A percentile compares a stretch with the other conserved stretches of the same genome.
These are phyloP conservation scores for Gynochthodes officinalis DNA, from an alignment of 257 asterid genomes.

Conservation along the genomic window DNA sequence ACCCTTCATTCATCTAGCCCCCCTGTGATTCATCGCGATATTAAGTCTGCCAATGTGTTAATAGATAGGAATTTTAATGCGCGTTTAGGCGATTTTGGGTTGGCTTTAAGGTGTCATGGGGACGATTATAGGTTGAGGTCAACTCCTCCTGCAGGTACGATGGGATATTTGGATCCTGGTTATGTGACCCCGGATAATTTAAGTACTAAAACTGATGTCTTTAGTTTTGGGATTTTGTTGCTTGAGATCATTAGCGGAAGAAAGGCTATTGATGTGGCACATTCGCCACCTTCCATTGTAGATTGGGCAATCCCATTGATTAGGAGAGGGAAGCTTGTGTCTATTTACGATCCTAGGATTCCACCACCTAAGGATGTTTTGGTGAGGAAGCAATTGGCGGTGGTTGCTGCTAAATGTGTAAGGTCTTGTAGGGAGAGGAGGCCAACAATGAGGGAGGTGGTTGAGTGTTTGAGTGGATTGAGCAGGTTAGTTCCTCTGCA, in stretches of 20 bases:
- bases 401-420: constrained; percentile 84
- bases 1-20: constrained; percentile 60
- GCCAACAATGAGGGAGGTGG: constrained; percentile 77
- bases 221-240: constrained; percentile 74
- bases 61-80: constrained; percentile 72
- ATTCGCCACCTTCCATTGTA: constrained; percentile 71
- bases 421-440: constrained; percentile 78
- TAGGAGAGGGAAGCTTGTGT: constrained; percentile 58
- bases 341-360: constrained; percentile 63
- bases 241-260: constrained; percentile 88
- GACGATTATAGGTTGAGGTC: constrained; percentile 62
- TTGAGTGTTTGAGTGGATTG: constrained; percentile 58
- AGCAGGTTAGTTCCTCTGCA: constrained; percentile 50
- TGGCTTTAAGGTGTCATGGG: constrained; percentile 62
- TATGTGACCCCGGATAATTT: constrained; percentile 78
- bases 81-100: constrained; percentile 78
- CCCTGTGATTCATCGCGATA: constrained; percentile 76
- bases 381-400: constrained; percentile 67
- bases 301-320: constrained; percentile 94
- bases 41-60: constrained; percentile 76
- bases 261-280: constrained; percentile 73
- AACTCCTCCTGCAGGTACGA: constrained; percentile 91
- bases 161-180: constrained; percentile 90
- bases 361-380: constrained; percentile 53
- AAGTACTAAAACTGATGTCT: constrained; percentile 74